phyloP scores from a whole-genome alignment of 768 basidiomycete species.

The Lactifluus piperatus region DNA sequence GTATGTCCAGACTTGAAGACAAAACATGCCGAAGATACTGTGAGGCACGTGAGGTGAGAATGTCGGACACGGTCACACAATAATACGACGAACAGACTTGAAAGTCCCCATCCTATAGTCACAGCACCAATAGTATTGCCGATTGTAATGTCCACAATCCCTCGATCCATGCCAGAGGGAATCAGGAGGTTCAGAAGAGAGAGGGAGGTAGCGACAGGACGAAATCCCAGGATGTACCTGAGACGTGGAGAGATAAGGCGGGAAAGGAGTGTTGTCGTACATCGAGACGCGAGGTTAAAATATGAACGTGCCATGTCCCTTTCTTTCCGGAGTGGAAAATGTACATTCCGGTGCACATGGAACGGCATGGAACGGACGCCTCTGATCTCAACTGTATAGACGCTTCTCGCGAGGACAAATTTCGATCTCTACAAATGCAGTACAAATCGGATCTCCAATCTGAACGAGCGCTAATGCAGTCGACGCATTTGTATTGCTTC shows the following conservation, averaged over 20 bases:
- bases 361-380: not conserved
- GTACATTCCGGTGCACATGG: conserved; percentile 7
- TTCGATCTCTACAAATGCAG: not conserved
- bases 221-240: not conserved
- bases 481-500: not conserved
- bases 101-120: conserved; percentile 17
- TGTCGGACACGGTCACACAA: not conserved
- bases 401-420: not conserved
- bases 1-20: conserved; percentile 17
- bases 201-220: not conserved
- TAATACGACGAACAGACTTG: conserved; percentile 11
- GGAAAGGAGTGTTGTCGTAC: not conserved
- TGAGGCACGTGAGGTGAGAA: not conserved
- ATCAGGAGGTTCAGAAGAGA: not conserved
- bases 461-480: not conserved
- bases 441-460: not conserved
- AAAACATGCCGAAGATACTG: conserved; percentile 19
- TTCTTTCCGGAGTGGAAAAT: not conserved
- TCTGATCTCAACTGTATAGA: not conserved
- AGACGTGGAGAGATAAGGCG: not conserved
- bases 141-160: not conserved
- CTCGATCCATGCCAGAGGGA: not conserved
- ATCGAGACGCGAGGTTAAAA: not conserved
- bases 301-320: not conserved
- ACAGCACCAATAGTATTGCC: conserved; percentile 18